Evolutionary conservation across 306 rosid genomes (phyloP).

Genomic region (Sophora flavescens): DNA sequence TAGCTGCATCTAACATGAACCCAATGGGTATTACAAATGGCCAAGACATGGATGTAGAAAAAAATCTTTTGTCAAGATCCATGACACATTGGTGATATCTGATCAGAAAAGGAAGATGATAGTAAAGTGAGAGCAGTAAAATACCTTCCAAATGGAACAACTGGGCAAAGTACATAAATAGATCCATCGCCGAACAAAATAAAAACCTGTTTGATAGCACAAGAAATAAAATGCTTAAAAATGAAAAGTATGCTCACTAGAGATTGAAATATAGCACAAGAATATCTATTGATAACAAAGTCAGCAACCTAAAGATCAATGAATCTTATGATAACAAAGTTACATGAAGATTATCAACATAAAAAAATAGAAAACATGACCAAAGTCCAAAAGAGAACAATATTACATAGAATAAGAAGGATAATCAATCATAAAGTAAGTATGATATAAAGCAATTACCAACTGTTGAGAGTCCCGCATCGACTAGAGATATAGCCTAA

Average conservation of each 20-base stretch:
- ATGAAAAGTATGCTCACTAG: constrained; percentile 27
- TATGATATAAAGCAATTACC: background rate
- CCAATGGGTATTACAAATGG: constrained; percentile 13
- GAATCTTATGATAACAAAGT: constrained; percentile 15
- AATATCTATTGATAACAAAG: constrained; percentile 14
- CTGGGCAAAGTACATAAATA: constrained; percentile 82
- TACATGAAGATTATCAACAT: background rate
- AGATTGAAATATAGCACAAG: constrained; percentile 12
- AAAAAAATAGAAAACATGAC: background rate
- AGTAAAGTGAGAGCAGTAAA: constrained; percentile 20
- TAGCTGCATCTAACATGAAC: constrained; percentile 26
- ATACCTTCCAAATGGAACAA: constrained; percentile 98
- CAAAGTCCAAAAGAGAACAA: background rate
- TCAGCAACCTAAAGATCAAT: constrained; percentile 27
- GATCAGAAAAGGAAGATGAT: constrained; percentile 5
- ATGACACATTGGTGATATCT: constrained; percentile 20
- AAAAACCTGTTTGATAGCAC: constrained; percentile 74
- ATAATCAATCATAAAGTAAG: constrained; percentile 5
- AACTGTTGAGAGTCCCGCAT: too few relatives aligned
- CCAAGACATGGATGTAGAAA: constrained; percentile 1
- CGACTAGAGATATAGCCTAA: too few relatives aligned
- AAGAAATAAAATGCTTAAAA: constrained; percentile 33
- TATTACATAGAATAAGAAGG: background rate
- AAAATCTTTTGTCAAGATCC: constrained; percentile 25
- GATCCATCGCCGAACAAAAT: constrained; percentile 85